Evolutionary conservation across 2,329 filamentous ascomycete species (phyloP), one percentile per base, ranked within the genome.

Genomic region (Tolypocladium cylindrosporum): DNA sequence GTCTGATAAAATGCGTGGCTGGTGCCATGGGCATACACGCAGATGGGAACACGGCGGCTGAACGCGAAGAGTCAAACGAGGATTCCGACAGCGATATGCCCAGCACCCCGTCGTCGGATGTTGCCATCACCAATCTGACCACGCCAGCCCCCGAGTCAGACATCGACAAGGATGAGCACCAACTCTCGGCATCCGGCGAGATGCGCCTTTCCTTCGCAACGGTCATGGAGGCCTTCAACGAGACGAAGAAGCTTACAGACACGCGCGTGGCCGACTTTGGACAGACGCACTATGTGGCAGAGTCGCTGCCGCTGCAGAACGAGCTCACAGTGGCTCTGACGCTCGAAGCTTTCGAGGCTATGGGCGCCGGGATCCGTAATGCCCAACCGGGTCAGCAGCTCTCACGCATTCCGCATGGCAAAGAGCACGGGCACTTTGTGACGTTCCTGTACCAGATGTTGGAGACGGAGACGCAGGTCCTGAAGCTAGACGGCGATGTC

Each of bases 361-460:
- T 58, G 21, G 56, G 56, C n/a, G 52, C 34, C 5, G 42, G 51
- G 42, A 24, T 58, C 40, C n/a, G 40, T 3, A 7, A 50, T 19
- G 27, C 56, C 13, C 40, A 14, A 36, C 39, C 52, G 7, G 56
- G 51, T 14, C 14, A 43, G 21, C 41, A 21, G 16, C 41, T 58
- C n/a, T 9, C 41, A 2, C 41, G 51, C 14, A 45, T 58, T 34
- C 31, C 56, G 4, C 40, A 55, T 21, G 41, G 40, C 14, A 48
- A 48, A 19, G 16, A 50, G 8, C 51, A 55, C 21, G 24, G 2
- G 14, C 45, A 51, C 31, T 43, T 57, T 9, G 48, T 57, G 4
- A 45, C n/a, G 19, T 36, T 31, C 37, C 36, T 60, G n/a, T 60
- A 60, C 45, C 9, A 36, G 14, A 58, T 57, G 51, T 34, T 60